Evolutionary conservation across 2,329 filamentous ascomycete genomes (phyloP), one percentile per base, ranked within the genome.

Genomic region (Aspergillus spinulosporus): DNA sequence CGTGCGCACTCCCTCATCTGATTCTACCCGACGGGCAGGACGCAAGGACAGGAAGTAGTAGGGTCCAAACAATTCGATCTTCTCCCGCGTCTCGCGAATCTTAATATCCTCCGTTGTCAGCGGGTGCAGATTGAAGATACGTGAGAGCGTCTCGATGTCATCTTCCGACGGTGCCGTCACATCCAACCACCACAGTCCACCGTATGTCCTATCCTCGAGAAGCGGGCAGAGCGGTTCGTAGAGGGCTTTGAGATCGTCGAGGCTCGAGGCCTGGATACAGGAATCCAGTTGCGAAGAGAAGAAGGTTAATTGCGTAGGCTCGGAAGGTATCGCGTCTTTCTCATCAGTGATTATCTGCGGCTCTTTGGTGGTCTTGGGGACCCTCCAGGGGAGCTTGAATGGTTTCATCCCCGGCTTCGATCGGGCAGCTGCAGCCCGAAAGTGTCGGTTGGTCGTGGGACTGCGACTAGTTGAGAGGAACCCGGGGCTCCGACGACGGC

Each of bases 21-120:
- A 86, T 61, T 92, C 88, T 57, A 88, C 80, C 47, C 90, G 87
- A 62, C 84, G 87, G 78, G 96, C 96, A 2, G 91, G 94, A 43
- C 92, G 86, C 81, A 97, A 96, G 68, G 89, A 94, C 44, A 95
- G 88, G 72, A 97, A 96, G 76, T 97, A 97, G 77, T 97, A 97
- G 7, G 90, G 89, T 5, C 89, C 88, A 75, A 97, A 97, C n/a
- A 97, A 82, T 72, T 97, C 93, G 57, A 97, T 95, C 79, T 97
- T 97, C 77, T 97, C 93, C 31, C 93, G 90, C 2, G 90, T 87
- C 73, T 97, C 93, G 69, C 96, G 90, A 0, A 89, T 92, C 51
- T 87, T 88, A 63, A 97, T 96, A 77, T 97, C 93, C 74, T 97
- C 93, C 29, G 92, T 89, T 0, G 93, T 97, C 71, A 97, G 78